These are phyloP conservation scores for Diplodia mutila DNA, from an alignment of 2,329 filamentous ascomycete genomes.

Conservation along the genomic window DNA sequence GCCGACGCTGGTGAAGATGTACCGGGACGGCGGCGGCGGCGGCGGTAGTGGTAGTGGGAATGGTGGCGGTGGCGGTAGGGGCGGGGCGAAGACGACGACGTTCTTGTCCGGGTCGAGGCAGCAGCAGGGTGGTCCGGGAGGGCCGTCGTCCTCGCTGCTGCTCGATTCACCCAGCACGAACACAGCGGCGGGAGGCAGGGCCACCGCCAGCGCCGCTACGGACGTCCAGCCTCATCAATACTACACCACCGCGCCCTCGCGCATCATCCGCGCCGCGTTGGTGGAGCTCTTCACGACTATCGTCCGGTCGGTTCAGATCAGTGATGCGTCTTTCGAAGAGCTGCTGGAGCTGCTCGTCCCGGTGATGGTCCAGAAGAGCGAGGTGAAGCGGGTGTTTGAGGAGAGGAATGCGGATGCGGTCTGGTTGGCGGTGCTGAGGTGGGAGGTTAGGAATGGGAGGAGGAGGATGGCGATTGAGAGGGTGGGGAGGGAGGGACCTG, in stretches of 20 bases:
- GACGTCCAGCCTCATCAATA: conserved; percentile 28
- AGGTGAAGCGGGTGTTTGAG: conserved; percentile 63
- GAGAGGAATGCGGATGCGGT: conserved; percentile 73
- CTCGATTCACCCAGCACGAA: not conserved
- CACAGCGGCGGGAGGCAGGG: not conserved
- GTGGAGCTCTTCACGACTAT: conserved; percentile 63
- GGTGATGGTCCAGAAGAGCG: conserved; percentile 41
- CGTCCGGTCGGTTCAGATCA: conserved; percentile 65
- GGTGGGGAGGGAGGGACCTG: not conserved
- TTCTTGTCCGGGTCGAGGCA: not conserved
- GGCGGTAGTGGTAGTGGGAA: not conserved
- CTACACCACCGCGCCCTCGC: conserved; percentile 61
- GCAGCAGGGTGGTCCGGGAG: too few species aligned
- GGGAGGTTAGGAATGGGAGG: not conserved
- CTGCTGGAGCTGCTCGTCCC: conserved; percentile 64
- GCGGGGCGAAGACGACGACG: not conserved
- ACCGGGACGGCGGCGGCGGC: conserved; percentile 26
- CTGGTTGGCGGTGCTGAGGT: conserved; percentile 58
- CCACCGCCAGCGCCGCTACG: not conserved
- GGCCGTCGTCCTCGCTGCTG: not conserved
- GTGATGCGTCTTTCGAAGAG: conserved; percentile 70
- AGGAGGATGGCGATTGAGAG: not conserved
- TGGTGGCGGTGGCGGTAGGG: not conserved
- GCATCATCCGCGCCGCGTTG: conserved; percentile 67
- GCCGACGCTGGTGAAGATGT: conserved; percentile 52